Percentiles rank a stretch among this genome's conserved stretches.
Evolutionary conservation across 2,329 filamentous ascomycete species (phyloP).

Genomic region (Zymoseptoria crescenta): DNA sequence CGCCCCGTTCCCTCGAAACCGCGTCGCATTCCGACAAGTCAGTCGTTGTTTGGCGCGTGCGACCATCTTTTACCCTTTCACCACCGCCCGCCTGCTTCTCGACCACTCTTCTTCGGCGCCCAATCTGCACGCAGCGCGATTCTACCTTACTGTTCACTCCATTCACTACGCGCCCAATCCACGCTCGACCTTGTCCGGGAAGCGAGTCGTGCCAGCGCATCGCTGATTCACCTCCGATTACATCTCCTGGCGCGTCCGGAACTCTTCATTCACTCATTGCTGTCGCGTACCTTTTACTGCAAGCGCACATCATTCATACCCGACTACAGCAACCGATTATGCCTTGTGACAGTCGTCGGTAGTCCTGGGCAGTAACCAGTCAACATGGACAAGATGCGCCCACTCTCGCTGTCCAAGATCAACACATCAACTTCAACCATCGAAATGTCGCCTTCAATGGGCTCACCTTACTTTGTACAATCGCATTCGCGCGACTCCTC

Average conservation of each 20-base stretch:
- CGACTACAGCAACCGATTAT: constrained; percentile 14
- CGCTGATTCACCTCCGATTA: constrained; percentile 8
- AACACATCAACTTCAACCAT: constrained; percentile 12
- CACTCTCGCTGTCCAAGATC: constrained; percentile 21
- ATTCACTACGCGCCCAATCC: not conserved
- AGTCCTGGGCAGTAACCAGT: constrained; percentile 6
- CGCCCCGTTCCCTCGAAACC: not conserved
- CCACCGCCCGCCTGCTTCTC: not conserved
- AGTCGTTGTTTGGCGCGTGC: not conserved
- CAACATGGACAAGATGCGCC: constrained; percentile 25
- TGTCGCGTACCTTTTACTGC: constrained; percentile 16
- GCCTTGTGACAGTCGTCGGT: constrained; percentile 15
- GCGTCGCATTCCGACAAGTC: not conserved
- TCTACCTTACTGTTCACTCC: too few species aligned
- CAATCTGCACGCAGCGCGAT: not conserved
- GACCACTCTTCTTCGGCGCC: not conserved
- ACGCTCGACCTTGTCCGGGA: constrained; percentile 2
- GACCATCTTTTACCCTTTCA: not conserved
- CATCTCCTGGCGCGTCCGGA: constrained; percentile 18
- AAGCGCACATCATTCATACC: constrained; percentile 12
- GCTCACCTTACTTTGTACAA: constrained; percentile 22
- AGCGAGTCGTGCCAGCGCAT: constrained; percentile 20
- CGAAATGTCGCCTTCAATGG: constrained; percentile 15
- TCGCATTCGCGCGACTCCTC: constrained; percentile 33
- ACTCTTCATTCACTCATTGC: constrained; percentile 11